A percentile compares a stretch with the other conserved stretches of the same genome.
Conservation (phyloP, 2,329 filamentous ascomycete species). For the Clarireedia monteithiana region DNA sequence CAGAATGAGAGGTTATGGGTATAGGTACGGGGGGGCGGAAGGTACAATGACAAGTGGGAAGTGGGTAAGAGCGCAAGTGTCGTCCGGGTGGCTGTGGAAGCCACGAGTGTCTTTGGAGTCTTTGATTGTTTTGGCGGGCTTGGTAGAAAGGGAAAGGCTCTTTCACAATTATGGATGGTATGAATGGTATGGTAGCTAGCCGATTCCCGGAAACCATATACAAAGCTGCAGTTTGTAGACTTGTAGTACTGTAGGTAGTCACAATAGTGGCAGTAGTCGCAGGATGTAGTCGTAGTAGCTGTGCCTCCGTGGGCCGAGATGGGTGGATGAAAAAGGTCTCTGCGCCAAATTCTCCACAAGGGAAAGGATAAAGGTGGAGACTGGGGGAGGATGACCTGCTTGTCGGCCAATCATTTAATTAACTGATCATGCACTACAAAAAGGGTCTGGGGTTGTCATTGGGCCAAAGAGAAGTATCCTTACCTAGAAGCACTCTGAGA, state of each 20-base stretch:
- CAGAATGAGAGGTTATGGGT: not conserved
- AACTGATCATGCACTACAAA: not conserved
- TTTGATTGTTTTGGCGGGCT: too few species aligned
- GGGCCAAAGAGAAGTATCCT: not conserved
- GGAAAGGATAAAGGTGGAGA: not conserved
- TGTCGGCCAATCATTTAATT: not conserved
- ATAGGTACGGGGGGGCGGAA: not conserved
- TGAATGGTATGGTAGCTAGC: too few species aligned
- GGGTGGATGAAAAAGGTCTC: not conserved
- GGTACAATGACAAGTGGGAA: not conserved
- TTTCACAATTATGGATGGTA: too few species aligned
- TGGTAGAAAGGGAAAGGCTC: too few species aligned
- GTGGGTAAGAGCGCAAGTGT: too few species aligned
- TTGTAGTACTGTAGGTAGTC: too few species aligned
- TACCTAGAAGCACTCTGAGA: not conserved
- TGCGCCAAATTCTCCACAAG: not conserved
- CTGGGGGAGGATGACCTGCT: not conserved
- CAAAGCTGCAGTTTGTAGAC: too few species aligned
- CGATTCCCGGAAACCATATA: too few species aligned
- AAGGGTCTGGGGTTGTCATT: not conserved
- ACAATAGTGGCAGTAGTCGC: too few species aligned
- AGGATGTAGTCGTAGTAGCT: not conserved
- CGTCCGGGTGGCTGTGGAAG: too few species aligned
- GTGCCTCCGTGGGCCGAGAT: not conserved
- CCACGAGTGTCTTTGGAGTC: too few species aligned